Conservation (phyloP, 257 asterid genomes). For the Scutellaria baicalensis region DNA sequence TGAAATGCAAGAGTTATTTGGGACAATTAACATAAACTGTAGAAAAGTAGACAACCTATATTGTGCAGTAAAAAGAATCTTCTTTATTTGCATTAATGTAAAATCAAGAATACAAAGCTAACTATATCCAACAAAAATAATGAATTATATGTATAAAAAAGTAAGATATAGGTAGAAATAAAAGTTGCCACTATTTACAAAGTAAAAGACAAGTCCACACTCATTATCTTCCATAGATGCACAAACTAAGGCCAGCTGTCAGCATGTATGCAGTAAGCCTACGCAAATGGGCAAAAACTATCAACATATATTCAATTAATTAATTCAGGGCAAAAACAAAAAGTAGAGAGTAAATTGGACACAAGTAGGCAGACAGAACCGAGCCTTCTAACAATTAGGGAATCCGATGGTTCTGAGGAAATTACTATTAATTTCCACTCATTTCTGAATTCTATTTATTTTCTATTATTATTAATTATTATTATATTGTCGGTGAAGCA, state of each 20-base stretch:
- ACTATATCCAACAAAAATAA: too few species aligned
- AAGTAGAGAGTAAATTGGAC: neutral
- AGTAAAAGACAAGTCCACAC: neutral
- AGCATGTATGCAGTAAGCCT: neutral
- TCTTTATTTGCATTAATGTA: too few species aligned
- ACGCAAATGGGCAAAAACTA: neutral
- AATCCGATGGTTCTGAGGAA: constrained; percentile 6
- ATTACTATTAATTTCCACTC: neutral
- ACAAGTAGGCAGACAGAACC: constrained; percentile 23
- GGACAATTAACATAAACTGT: too few species aligned
- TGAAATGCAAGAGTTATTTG: too few species aligned
- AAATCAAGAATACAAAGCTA: too few species aligned
- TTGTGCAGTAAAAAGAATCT: too few species aligned
- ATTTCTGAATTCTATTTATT: neutral
- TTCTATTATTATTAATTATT: too few species aligned
- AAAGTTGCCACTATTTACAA: neutral
- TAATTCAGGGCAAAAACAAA: neutral
- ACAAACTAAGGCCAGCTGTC: constrained; percentile 16
- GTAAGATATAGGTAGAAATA: too few species aligned
- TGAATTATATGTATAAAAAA: too few species aligned
- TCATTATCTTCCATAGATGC: constrained; percentile 5
- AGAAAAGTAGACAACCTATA: too few species aligned
- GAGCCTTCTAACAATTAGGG: neutral
- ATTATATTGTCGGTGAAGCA: neutral
- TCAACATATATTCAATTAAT: neutral